Percentiles rank a stretch among this genome's conserved stretches.
phyloP scores from a whole-genome alignment of 2,329 filamentous ascomycete genomes.

The Talaromyces sp. region DNA sequence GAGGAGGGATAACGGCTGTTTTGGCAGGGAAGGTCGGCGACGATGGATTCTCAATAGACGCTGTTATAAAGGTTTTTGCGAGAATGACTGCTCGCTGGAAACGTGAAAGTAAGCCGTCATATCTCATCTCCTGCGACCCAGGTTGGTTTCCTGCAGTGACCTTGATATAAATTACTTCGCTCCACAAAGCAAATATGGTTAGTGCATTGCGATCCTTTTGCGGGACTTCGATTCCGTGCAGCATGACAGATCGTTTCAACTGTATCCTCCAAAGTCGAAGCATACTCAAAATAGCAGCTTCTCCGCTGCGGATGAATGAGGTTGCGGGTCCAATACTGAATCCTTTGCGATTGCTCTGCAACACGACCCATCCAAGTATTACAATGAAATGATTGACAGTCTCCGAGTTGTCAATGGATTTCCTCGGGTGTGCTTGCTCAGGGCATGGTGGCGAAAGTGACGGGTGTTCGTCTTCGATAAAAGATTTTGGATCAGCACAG shows the following conservation, averaged over 20 bases:
- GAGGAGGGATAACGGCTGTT: background rate
- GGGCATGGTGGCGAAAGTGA: background rate
- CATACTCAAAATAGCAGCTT: background rate
- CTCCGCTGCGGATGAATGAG: background rate
- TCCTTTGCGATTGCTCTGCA: background rate
- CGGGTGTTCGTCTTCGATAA: background rate
- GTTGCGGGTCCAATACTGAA: background rate
- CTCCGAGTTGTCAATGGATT: background rate
- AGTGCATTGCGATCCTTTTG: conserved; percentile 6
- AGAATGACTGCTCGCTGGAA: conserved; percentile 3
- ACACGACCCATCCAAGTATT: background rate
- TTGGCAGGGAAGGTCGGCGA: background rate
- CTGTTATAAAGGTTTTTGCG: background rate
- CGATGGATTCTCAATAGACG: background rate
- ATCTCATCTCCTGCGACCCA: conserved; percentile 5
- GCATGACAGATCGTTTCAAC: background rate
- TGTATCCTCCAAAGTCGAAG: background rate
- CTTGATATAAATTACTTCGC: conserved; percentile 5
- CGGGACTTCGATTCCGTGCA: background rate
- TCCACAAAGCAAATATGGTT: conserved; percentile 7
- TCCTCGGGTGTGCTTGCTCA: background rate
- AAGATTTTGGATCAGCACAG: background rate
- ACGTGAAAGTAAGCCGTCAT: conserved; percentile 2
- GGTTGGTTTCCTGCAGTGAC: background rate
- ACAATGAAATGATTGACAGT: background rate